These are phyloP conservation scores for Russula earlei DNA, from an alignment of 768 basidiomycete genomes.

Conservation along the genomic window DNA sequence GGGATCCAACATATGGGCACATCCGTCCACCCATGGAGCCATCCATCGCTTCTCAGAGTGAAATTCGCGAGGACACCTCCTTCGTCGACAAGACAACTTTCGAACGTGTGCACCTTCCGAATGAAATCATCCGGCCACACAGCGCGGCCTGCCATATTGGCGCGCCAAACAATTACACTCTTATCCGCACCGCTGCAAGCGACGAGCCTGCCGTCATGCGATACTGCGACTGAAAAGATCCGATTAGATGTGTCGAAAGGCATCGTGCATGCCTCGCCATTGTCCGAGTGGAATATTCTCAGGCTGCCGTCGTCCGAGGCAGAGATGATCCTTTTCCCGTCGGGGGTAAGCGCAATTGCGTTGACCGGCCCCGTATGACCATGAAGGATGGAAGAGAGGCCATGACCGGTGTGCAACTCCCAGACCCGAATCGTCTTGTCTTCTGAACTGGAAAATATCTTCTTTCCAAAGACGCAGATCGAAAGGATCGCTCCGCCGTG, in stretches of 20 bases:
- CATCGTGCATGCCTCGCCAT: background rate
- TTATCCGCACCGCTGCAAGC: background rate
- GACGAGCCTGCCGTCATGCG: slow-evolving; percentile 3
- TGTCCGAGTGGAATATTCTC: slow-evolving; percentile 6
- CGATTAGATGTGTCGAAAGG: background rate
- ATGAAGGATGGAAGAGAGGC: slow-evolving; percentile 23
- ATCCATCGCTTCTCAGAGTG: background rate
- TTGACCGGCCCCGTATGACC: slow-evolving; percentile 19
- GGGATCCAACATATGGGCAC: slow-evolving; percentile 10
- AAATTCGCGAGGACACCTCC: slow-evolving; percentile 1
- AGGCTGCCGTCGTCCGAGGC: slow-evolving; percentile 8
- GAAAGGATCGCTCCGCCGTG: background rate
- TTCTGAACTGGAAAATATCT: slow-evolving; percentile 8
- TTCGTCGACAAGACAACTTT: slow-evolving; percentile 9
- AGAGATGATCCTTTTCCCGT: slow-evolving; percentile 1
- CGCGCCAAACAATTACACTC: background rate
- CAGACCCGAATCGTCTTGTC: slow-evolving; percentile 12
- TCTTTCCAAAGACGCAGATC: background rate
- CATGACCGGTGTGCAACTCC: background rate
- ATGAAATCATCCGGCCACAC: slow-evolving; percentile 7
- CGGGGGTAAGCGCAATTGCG: background rate
- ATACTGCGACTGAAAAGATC: background rate
- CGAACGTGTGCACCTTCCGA: background rate
- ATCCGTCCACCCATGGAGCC: slow-evolving; percentile 5
- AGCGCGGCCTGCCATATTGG: background rate